These are phyloP conservation scores for Ampelomyces quisqualis DNA, from an alignment of 2,329 filamentous ascomycete genomes.

Conservation along the genomic window DNA sequence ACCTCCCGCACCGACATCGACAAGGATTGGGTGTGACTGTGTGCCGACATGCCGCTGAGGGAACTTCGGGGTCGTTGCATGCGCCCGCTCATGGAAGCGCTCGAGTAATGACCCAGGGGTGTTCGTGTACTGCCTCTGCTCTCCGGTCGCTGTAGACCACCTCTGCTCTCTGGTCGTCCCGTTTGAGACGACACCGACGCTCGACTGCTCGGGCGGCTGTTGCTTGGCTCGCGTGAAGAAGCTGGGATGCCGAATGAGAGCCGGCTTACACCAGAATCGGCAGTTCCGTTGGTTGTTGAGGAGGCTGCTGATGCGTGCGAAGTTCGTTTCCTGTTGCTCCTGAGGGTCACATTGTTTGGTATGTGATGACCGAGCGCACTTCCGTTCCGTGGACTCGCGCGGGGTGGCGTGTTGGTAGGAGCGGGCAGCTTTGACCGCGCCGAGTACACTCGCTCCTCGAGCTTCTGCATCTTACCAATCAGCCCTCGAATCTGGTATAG, in stretches of 20 bases:
- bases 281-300: slow-evolving; percentile 31
- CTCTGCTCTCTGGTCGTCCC: slow-evolving; percentile 60
- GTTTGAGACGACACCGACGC: slow-evolving; percentile 47
- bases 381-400: slow-evolving; percentile 69
- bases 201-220: slow-evolving; percentile 71
- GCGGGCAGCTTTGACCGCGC: slow-evolving; percentile 89
- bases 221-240: slow-evolving; percentile 27
- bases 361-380: slow-evolving; percentile 52
- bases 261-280: slow-evolving; percentile 43
- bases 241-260: slow-evolving; percentile 53
- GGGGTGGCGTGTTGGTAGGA: slow-evolving; percentile 74
- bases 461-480: slow-evolving; percentile 94
- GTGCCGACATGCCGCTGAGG: slow-evolving; percentile 59
- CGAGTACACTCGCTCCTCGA: slow-evolving; percentile 89
- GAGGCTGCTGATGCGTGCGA: slow-evolving; percentile 52
- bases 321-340: slow-evolving; percentile 67
- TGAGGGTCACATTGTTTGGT: slow-evolving; percentile 59
- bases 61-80: slow-evolving; percentile 66
- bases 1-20: slow-evolving; percentile 48
- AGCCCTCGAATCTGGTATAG: slow-evolving; percentile 90
- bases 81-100: slow-evolving; percentile 48
- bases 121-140: slow-evolving; percentile 68
- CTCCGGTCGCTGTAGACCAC: slow-evolving; percentile 56
- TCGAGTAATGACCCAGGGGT: slow-evolving; percentile 59
- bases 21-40: slow-evolving; percentile 36